Conservation (phyloP, 2,329 filamentous ascomycete genomes). For the Gaeumannomyces tritici region DNA sequence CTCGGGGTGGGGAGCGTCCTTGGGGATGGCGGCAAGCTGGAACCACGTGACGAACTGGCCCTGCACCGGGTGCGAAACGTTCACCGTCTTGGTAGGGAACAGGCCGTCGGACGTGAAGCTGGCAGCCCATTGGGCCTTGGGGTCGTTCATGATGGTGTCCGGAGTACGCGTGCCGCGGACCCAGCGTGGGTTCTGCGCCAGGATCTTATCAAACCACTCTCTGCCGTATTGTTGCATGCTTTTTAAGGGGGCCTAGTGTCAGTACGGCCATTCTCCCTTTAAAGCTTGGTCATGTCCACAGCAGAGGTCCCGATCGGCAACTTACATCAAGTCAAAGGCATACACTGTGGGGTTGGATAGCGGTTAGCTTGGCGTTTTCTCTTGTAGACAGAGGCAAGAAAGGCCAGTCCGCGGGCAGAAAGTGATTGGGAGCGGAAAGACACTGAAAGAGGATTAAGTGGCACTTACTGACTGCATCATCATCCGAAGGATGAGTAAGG, state of each 20-base stretch:
- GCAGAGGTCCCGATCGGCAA: background rate
- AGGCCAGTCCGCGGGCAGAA: too few relatives aligned
- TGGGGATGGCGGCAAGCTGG: conserved; percentile 37
- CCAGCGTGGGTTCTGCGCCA: conserved; percentile 40
- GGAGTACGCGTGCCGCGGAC: conserved; percentile 41
- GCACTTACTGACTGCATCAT: conserved; percentile 2
- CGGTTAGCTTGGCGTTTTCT: too few relatives aligned
- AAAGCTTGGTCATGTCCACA: too few relatives aligned
- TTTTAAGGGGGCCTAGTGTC: background rate
- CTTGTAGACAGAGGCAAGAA: too few relatives aligned
- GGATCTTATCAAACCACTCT: conserved; percentile 35
- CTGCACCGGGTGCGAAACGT: conserved; percentile 21
- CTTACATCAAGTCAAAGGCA: too few relatives aligned
- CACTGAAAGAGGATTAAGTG: conserved; percentile 10
- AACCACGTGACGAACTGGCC: conserved; percentile 36
- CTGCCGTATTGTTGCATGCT: conserved; percentile 30
- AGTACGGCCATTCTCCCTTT: too few relatives aligned
- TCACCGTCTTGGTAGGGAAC: conserved; percentile 11
- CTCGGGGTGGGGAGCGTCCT: conserved; percentile 37
- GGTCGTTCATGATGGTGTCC: conserved; percentile 18
- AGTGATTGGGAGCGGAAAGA: too few relatives aligned
- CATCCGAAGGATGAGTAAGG: background rate
- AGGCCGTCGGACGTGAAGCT: conserved; percentile 22
- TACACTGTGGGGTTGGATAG: too few relatives aligned
- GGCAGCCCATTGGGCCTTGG: conserved; percentile 17